Base-by-base conservation (phyloP, 768 basidiomycete genomes). In the Hygrocybe punicea region DNA sequence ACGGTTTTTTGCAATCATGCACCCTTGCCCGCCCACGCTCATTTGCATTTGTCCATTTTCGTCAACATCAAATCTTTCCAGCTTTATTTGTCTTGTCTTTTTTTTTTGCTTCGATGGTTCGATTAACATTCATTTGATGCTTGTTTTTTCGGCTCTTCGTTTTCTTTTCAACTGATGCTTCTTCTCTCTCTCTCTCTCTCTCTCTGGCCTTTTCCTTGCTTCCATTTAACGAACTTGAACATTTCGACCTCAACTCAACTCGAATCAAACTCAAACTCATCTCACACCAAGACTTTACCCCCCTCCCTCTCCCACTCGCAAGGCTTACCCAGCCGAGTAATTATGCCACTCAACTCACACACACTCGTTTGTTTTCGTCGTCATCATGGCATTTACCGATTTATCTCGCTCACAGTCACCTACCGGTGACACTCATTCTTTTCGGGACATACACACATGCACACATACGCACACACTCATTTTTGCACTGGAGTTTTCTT, bases 351-450 rank as follows among this genome's bases (percentile, higher is more conserved):
- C 23, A 17, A 25, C 36, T 42, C 53, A 46, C 50, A 51, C 49
- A 33, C 56, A 21, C 53, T 44, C 40, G 51, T 53, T 55, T 51
- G 16, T 52, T 52, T 54, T 24, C 40, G 49, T 52, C 53, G 47
- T 52, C 53, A 35, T 56, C 58, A 34, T 47, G 19, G 23, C 34
- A 48, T 40, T 36, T 46, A 56, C 48, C 42, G 54, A 40, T 45
- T 54, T 51, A 24, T 42, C 19, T 29, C 34, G 25, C 29, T 50
- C 49, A 29, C 10, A n/a, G n/a, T n/a, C n/a, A n/a, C n/a, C n/a
- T n/a, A n/a, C n/a, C n/a, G n/a, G n/a, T 16, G 14, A 6, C 21
- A 50, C 16, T 50, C 45, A 47, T 19, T 17, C 5, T n/a, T 21
- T 42, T 11, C 21, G 29, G 29, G n/a, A 4, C 29, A 29, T 29